These are phyloP conservation scores for Candida arabinofermentans DNA, from an alignment of 805 yeast genomes.

Conservation along the genomic window DNA sequence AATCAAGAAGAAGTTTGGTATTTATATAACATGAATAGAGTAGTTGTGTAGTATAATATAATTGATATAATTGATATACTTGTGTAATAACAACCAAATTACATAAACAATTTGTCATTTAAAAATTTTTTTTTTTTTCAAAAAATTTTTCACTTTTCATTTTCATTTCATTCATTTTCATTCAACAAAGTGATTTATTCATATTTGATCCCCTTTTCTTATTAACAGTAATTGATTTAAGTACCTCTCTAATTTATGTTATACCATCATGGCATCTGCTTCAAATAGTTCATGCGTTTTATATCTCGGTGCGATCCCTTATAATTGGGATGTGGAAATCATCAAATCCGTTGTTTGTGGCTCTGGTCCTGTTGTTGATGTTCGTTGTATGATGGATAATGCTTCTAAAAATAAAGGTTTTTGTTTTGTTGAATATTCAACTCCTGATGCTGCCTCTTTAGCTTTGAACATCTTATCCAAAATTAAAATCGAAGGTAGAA, in stretches of 20 bases:
- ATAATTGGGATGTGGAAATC: conserved; percentile 64
- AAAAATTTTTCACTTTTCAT: too few relatives aligned
- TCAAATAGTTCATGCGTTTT: conserved; percentile 41
- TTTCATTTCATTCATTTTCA: too few relatives aligned
- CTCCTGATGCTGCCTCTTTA: conserved; percentile 47
- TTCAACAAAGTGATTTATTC: too few relatives aligned
- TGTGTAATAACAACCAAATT: neutral
- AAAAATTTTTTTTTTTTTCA: too few relatives aligned
- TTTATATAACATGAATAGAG: neutral
- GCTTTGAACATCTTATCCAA: conserved; percentile 44
- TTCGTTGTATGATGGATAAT: conserved; percentile 56
- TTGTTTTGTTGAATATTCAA: conserved; percentile 56
- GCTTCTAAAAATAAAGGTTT: conserved; percentile 63
- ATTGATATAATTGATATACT: neutral
- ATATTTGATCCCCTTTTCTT: too few relatives aligned
- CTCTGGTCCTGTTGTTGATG: conserved; percentile 66
- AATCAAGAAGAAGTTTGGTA: conserved; percentile 20
- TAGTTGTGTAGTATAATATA: too few relatives aligned
- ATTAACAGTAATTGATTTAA: too few relatives aligned
- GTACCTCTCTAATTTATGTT: neutral
- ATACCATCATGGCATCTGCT: conserved; percentile 9
- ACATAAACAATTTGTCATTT: neutral
- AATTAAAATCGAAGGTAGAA: conserved; percentile 41
- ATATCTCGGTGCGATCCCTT: conserved; percentile 62
- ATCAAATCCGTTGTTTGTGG: conserved; percentile 67